Evolutionary conservation across 2,329 filamentous ascomycete genomes (phyloP), one percentile per base, ranked within the genome.

Genomic region (Penicillium decumbens): DNA sequence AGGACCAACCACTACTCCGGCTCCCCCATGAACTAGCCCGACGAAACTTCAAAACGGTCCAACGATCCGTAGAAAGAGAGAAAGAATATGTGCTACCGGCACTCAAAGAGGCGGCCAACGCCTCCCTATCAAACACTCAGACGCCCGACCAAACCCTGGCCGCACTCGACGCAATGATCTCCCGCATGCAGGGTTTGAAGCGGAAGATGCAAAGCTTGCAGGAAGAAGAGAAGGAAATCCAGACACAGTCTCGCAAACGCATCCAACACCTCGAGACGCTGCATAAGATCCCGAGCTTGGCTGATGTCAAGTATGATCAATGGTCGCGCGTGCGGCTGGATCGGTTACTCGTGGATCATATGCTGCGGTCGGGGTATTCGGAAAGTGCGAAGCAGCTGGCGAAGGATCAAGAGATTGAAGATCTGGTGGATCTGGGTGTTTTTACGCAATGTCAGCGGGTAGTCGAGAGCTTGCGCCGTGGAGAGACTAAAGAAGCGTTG

Each of bases 1-100:
- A 92, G 90, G 93, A 98, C 66, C 92, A 97, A 80, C 87, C 92
- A 3, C 87, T 97, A 58, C 83, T 98, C 59, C 89, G 91, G 29
- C 83, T 97, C 20, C 93, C 93, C 15, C 87, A 92, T 72, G 93
- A 97, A 68, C 86, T 96, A 49, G 84, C 95, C 20, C 87, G 90
- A 48, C 92, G 93, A 69, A 97, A 95, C 74, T 95, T 97, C 74
- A 93, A 95, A 63, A 83, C 85, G 3, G 83, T 85, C 38, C 76
- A 72, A 57, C 68, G 72, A 38, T 63, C 71, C 42, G 69, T 77
- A 42, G 75, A 78, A 54, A 68, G 73, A 47, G 75, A 78, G 49
- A 69, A 69, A 53, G 74, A 77, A 54, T 63, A 73, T 56, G 66
- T 77, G 38, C 64, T 76, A 25, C 69, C 73, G 9, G 61, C 75